phyloP scores from a whole-genome alignment of 2,329 filamentous ascomycete genomes.

The Paraconiothyrium sp. region DNA sequence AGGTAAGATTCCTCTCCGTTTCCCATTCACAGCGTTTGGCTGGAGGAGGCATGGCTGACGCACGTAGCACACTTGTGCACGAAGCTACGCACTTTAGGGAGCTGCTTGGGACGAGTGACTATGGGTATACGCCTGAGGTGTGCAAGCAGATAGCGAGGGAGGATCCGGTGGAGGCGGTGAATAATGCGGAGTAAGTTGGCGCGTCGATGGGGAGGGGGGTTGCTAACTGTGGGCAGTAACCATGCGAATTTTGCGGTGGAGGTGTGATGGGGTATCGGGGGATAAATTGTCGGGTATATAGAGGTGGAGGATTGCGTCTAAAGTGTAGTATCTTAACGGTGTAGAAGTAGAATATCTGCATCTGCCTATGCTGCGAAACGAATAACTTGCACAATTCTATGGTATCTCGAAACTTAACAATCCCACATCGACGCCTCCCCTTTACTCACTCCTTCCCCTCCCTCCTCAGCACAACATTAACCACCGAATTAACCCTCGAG shows the following conservation, averaged over 20 bases:
- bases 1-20: not conserved
- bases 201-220: not conserved
- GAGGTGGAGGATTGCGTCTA: too few species aligned
- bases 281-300: too few species aligned
- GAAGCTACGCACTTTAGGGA: constrained; percentile 12
- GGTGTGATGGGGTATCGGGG: not conserved
- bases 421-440: not conserved
- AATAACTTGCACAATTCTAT: not conserved
- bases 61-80: constrained; percentile 1
- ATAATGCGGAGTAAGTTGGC: constrained; percentile 9
- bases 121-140: constrained; percentile 5
- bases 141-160: constrained; percentile 10
- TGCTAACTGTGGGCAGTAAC: not conserved
- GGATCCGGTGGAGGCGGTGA: constrained; percentile 4
- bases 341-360: too few species aligned
- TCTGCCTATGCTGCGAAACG: too few species aligned
- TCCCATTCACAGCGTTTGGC: too few species aligned
- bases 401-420: not conserved
- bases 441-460: not conserved
- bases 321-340: too few species aligned
- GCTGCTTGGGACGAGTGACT: not conserved
- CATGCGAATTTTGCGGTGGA: constrained; percentile 11
- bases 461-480: constrained; percentile 2
- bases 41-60: not conserved
- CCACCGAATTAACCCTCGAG: constrained; percentile 7